These are phyloP conservation scores for Naganishia vishniacii DNA, from an alignment of 768 basidiomycete species.

Conservation along the genomic window DNA sequence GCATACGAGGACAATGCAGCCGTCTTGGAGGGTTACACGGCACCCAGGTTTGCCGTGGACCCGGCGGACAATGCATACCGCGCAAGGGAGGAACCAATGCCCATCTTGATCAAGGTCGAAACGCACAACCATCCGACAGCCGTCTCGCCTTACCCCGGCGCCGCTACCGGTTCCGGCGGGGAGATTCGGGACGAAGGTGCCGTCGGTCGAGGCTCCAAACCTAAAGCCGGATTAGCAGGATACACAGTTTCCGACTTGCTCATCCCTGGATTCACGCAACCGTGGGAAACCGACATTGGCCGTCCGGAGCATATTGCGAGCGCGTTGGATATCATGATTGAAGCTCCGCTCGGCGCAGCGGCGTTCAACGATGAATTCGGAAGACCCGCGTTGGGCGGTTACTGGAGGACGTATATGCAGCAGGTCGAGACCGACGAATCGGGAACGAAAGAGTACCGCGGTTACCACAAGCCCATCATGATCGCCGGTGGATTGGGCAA, in stretches of 20 bases:
- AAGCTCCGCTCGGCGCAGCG: constrained; percentile 86
- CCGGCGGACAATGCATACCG: constrained; percentile 54
- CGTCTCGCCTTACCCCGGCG: constrained; percentile 96
- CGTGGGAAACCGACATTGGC: constrained; percentile 90
- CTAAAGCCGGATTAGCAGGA: constrained; percentile 88
- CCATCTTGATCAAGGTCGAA: constrained; percentile 92
- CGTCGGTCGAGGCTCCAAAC: constrained; percentile 87
- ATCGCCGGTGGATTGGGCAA: constrained; percentile 95
- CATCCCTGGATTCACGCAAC: constrained; percentile 83
- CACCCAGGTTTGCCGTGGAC: constrained; percentile 65
- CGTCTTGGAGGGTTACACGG: constrained; percentile 71
- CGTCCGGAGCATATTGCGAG: constrained; percentile 84
- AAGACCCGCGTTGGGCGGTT: constrained; percentile 81
- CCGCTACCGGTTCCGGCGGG: constrained; percentile 95
- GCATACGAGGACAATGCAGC: constrained; percentile 98
- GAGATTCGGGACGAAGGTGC: constrained; percentile 98
- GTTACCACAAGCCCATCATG: constrained; percentile 99
- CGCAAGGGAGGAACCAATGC: constrained; percentile 64
- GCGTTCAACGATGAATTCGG: constrained; percentile 99
- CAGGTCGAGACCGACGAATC: constrained; percentile 55
- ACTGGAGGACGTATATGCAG: constrained; percentile 91
- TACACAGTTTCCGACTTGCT: constrained; percentile 90
- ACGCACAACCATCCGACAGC: constrained; percentile 99
- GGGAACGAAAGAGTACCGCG: constrained; percentile 56
- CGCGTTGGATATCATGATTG: constrained; percentile 92